Conservation (phyloP, 2,329 filamentous ascomycete genomes). For the Claviceps purpurea region DNA sequence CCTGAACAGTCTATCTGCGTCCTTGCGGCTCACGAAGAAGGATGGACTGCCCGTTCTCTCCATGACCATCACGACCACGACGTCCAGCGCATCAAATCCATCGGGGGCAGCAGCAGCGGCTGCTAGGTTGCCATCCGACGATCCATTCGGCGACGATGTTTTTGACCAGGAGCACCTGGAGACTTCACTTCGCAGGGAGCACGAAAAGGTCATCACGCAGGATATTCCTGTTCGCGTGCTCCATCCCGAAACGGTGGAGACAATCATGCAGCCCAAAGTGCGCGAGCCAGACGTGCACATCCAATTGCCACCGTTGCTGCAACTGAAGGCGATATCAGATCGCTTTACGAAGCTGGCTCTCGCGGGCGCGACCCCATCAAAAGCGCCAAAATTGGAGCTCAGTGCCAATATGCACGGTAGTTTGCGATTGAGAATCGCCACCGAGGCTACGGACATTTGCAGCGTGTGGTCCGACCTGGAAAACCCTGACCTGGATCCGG, state of each 20-base stretch:
- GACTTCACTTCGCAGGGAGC: conserved; percentile 50
- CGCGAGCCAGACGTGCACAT: conserved; percentile 92
- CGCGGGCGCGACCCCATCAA: conserved; percentile 25
- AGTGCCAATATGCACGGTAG: conserved; percentile 91
- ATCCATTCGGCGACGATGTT: conserved; percentile 27
- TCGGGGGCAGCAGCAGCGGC: conserved; percentile 8
- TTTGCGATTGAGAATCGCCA: conserved; percentile 64
- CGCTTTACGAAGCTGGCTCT: conserved; percentile 80
- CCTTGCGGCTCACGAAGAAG: conserved; percentile 84
- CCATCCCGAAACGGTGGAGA: conserved; percentile 69
- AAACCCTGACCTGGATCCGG: conserved; percentile 77
- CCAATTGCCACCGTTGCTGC: conserved; percentile 70
- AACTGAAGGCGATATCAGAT: conserved; percentile 88
- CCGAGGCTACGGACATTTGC: conserved; percentile 73
- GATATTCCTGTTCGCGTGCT: conserved; percentile 92
- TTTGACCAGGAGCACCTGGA: conserved; percentile 39
- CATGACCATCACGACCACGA: conserved; percentile 75
- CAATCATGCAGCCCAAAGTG: conserved; percentile 83
- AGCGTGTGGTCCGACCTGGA: conserved; percentile 75
- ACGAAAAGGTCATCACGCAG: conserved; percentile 87
- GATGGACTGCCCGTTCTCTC: conserved; percentile 75
- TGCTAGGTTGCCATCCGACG: conserved; percentile 19
- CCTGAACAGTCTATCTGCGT: conserved; percentile 64
- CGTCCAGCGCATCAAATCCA: conserved; percentile 28
- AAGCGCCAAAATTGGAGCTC: conserved; percentile 62